Evolutionary conservation across 495 filamentous ascomycete species (phyloP).

Genomic region (Talaromyces ruber): DNA sequence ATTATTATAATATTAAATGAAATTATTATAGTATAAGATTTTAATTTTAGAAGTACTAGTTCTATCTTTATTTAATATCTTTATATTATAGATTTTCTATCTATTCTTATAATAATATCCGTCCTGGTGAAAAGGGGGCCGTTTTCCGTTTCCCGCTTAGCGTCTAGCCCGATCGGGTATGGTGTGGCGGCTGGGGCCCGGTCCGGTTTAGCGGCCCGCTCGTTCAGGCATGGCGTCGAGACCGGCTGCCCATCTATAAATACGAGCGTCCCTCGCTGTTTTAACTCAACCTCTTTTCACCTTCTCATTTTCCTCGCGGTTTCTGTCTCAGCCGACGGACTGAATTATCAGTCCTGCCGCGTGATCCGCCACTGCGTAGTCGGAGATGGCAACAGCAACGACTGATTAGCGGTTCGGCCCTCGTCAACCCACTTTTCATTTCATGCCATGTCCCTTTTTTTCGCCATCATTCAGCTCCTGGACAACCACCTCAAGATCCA

Average conservation of each 20-base stretch:
- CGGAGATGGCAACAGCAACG: neutral
- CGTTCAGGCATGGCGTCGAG: constrained; percentile 3
- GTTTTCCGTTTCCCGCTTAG: neutral
- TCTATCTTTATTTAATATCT: too few species aligned
- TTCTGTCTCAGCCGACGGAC: neutral
- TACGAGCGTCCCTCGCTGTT: constrained; percentile 1
- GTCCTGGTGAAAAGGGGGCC: neutral
- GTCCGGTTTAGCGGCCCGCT: constrained; percentile 1
- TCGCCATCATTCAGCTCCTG: neutral
- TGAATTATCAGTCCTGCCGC: neutral
- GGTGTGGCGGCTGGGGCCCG: neutral
- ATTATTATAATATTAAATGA: too few species aligned
- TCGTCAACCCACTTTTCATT: neutral
- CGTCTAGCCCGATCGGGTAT: neutral
- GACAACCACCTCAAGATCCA: neutral
- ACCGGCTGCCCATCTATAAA: constrained; percentile 1
- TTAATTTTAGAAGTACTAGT: too few species aligned
- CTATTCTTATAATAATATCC: neutral
- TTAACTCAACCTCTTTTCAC: constrained; percentile 3
- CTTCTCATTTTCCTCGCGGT: neutral
- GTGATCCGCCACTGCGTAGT: neutral
- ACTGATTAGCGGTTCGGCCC: neutral
- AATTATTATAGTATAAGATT: too few species aligned
- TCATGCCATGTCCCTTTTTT: neutral
- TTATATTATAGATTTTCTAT: too few species aligned